Base-by-base conservation (phyloP, 2,329 filamentous ascomycete genomes). In the Phaeosphaeriaceae sp. region DNA sequence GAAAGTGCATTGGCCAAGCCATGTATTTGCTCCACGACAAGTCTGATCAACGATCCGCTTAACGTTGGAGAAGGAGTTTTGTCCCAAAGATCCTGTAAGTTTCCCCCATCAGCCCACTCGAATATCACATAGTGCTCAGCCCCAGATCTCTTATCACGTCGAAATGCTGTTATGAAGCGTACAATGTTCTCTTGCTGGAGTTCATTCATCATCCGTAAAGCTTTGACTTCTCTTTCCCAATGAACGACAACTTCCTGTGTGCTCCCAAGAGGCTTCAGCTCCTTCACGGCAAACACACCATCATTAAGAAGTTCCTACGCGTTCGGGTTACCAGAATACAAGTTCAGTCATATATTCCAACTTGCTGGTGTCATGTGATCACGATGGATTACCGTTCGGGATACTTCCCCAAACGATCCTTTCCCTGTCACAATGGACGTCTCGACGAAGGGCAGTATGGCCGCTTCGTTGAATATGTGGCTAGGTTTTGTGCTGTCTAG, bases 51-150 rank as follows among this genome's bases (percentile, higher is more conserved):
- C 8, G 28, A 11, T 10, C 15, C 54, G 21, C 32, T 60, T 10
- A 68, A 24, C 15, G 2, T 4, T n/a, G 63, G 66, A 1, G 30
- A 10, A 24, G 56, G 60, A 2, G 21, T 54, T 3, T 7, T 24
- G 2, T 65, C 52, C 66, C 68, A 71, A 6, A 69, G 48, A 46
- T 59, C 32, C 2, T 49, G 23, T 7, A 72, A 61, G 48, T 65
- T 71, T 1, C 68, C 68, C 0, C 63, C 65, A 10, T 70, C 57
- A 0, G 69, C 69, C 68, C 68, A 72, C n/a, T 67, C 58, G 10
- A 66, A 64, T 11, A 70, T 62, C 1, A 72, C 13, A 40, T 65
- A 69, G 9, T 69, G 55, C 21, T 56, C 58, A 1, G 26, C 17
- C 4, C 46, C 54, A 1, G 49, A 40, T 8, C 26, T 1, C 5